Base-by-base conservation (phyloP, 495 filamentous ascomycete species). In the Choiromyces venosus region DNA sequence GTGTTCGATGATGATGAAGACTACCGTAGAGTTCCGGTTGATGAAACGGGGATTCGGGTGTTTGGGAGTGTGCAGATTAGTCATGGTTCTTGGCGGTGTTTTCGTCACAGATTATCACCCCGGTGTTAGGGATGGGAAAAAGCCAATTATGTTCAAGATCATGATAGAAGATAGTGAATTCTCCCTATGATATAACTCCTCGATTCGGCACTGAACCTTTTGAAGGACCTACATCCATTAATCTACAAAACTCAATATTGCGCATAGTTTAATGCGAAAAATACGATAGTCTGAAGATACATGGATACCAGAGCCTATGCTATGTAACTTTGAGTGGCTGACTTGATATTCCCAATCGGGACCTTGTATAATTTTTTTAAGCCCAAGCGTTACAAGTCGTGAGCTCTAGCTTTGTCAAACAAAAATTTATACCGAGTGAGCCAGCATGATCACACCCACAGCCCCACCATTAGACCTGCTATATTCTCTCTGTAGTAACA, bases 11-110 rank as follows among this genome's bases (percentile, higher is more conserved):
- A 65, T 19, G 44, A 39, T 12, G n/a, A 61, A 61, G 52, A 16
- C 52, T 29, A 29, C 33, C 46, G 52, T 12, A 18, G 52, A 66
- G 74, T 76, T 75, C 74, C 64, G 37, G 46, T 72, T 69, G 74
- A 42, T 75, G 71, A 39, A 61, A 46, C 44, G 44, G 65, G 73
- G 74, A 39, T 71, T 76, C 64, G 73, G 52, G 73, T 65, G 73
- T 72, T 66, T 75, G 74, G 46, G 39, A 65, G 39, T 8, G 46
- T 66, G 19, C 38, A 9, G 40, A 69, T 76, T 74, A 76, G 74
- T 76, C 74, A 76, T 35, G 39, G 16, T 37, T 36, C 37, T 38
- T 37, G 36, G 52, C 52, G 10, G 25, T n/a, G 25, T 61, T 16
- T 33, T 12, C 52, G 25, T 61, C 52, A 61, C 33, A 12, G 25